Base-by-base conservation (phyloP, 768 basidiomycete species). In the Boletellus emodensis region DNA sequence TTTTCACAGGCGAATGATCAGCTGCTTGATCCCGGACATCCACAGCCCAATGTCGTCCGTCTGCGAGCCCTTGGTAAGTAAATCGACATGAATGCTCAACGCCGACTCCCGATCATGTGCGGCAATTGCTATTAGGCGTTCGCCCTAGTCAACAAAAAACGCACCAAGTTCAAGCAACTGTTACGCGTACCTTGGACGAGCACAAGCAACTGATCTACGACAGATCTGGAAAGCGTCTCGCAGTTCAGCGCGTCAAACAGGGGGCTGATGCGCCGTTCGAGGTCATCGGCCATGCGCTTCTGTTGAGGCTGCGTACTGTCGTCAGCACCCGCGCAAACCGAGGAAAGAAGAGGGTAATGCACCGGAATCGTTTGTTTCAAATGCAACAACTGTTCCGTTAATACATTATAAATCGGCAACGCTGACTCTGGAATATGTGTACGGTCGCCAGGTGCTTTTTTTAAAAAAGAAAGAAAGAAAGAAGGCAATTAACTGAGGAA, bases 221-320 rank as follows among this genome's bases (percentile, higher is more conserved):
- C 83, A 11, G 78, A 66, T 52, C 74, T 72, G 13, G 90, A 85
- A 17, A 96, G 64, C 7, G 88, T 87, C 59, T 92, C 83, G 62
- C 90, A 93, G 67, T 97, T 96, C 58, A 97, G 70, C n/a, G 84
- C 85, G 63, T 96, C 94, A 61, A 94, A 96, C 40, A 97, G 69
- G 0, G 84, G 79, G 62, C 85, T 93, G 58, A 95, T 75, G 30
- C 94, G 79, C 17, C 91, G 80, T 64, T 94, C 92, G 5, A 94
- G 78, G 59, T 95, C 94, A 44, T 92, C 91, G 0, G 82, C 83
- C 56, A 94, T 75, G 32, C 90, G 84, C 65, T 85, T 87, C 73
- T 94, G 87, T 60, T 85, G 82, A 5, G 87, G 78, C 89, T 93
- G 62, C 18, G 40, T 34, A 18, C 49, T 26, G 20, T 46, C 38